These are phyloP conservation scores for Zygoascus flipseniorum DNA, from an alignment of 805 yeast species.

Conservation along the genomic window DNA sequence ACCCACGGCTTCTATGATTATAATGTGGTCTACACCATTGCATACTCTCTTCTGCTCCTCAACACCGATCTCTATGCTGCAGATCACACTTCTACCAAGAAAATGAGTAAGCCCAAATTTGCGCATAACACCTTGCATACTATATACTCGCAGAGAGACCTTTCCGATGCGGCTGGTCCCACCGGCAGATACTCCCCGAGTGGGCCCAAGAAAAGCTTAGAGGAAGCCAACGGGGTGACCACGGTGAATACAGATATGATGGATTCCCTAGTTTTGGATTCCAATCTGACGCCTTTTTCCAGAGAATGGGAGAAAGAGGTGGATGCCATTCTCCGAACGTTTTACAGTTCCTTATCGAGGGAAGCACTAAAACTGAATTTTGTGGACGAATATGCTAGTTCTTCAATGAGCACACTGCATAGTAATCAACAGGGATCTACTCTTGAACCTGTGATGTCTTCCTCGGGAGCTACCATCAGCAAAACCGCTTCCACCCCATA, in stretches of 20 bases:
- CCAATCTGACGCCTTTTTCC: constrained; percentile 9
- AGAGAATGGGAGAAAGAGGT: constrained; percentile 20
- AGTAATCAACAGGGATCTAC: not conserved
- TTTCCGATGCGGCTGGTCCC: not conserved
- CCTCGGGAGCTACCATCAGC: constrained; percentile 1
- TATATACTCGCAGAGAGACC: constrained; percentile 18
- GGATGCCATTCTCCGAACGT: constrained; percentile 17
- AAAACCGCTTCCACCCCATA: not conserved
- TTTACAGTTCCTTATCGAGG: constrained; percentile 20
- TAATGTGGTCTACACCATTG: constrained; percentile 57
- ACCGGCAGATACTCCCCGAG: not conserved
- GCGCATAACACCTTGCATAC: constrained; percentile 45
- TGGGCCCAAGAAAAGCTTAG: not conserved
- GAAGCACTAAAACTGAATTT: constrained; percentile 19
- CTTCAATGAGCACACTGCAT: not conserved
- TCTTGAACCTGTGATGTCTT: not conserved
- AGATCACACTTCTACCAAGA: constrained; percentile 27
- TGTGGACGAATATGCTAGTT: constrained; percentile 9
- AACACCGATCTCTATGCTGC: constrained; percentile 70
- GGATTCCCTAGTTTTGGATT: constrained; percentile 11
- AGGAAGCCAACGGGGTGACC: not conserved
- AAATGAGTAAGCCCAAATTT: constrained; percentile 36
- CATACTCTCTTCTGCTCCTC: constrained; percentile 61
- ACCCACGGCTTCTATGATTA: constrained; percentile 41
- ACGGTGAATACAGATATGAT: constrained; percentile 8